phyloP scores from a whole-genome alignment of 129 eudicot species.

The Flaveria ramosissima region DNA sequence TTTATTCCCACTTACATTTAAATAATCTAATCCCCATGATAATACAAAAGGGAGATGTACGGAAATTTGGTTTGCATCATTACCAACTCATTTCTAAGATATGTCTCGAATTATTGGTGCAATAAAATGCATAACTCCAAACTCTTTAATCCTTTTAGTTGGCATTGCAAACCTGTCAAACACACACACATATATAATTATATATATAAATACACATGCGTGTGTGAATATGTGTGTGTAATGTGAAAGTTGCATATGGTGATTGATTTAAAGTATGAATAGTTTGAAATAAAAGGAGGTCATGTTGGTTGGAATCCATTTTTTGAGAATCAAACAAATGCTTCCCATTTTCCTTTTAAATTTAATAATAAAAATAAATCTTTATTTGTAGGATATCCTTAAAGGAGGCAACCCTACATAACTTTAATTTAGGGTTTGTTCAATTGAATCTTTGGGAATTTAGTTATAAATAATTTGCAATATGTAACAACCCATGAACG shows the following conservation, averaged over 20 bases:
- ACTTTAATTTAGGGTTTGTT: not conserved
- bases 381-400: conserved; percentile 8
- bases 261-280: conserved; percentile 34
- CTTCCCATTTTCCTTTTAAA: conserved; percentile 21
- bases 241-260: conserved; percentile 31
- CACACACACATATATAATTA: not conserved
- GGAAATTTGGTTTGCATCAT: conserved; percentile 44
- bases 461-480: not conserved
- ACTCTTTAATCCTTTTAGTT: conserved; percentile 37
- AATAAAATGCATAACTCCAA: conserved; percentile 31
- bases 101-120: conserved; percentile 34
- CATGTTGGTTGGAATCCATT: conserved; percentile 41
- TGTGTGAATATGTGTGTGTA: not conserved
- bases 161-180: conserved; percentile 45
- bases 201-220: not conserved
- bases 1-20: conserved; percentile 32
- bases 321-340: conserved; percentile 34
- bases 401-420: conserved; percentile 17
- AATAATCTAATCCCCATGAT: conserved; percentile 32
- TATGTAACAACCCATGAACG: not conserved
- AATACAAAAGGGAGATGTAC: conserved; percentile 39
- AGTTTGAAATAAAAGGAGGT: conserved; percentile 24
- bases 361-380: not conserved
- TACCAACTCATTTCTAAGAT: conserved; percentile 48
- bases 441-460: not conserved